Evolutionary conservation across 345 rosid species (phyloP).

Genomic region (Eucalyptus melliodora): DNA sequence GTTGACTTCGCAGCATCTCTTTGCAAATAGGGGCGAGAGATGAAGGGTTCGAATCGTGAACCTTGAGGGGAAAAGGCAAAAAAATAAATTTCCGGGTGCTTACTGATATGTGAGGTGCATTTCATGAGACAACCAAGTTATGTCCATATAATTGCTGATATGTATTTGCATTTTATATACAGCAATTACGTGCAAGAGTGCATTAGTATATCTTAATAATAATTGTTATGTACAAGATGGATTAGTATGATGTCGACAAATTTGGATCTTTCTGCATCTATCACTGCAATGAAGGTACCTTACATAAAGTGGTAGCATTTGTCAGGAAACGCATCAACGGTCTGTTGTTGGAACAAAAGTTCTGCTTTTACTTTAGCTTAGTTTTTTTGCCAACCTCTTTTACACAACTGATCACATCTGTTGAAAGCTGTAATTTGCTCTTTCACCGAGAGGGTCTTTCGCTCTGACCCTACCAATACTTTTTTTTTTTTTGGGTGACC

Average conservation of each 20-base stretch:
- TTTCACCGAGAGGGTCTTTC: neutral
- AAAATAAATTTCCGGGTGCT: rapidly evolving
- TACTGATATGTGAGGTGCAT: rapidly evolving
- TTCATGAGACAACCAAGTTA: neutral
- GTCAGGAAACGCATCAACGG: neutral
- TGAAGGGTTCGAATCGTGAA: neutral
- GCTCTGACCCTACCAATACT: neutral
- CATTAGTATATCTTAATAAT: neutral
- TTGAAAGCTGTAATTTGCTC: neutral
- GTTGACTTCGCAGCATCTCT: neutral
- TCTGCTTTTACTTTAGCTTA: neutral
- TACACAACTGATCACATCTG: neutral
- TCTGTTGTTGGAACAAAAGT: neutral
- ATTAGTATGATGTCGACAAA: neutral
- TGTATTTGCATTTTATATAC: neutral
- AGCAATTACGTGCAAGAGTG: neutral
- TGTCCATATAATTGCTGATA: rapidly evolving
- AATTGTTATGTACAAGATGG: neutral
- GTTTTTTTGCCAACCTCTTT: neutral
- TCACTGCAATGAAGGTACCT: neutral
- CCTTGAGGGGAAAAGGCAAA: neutral
- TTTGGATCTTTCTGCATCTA: neutral
- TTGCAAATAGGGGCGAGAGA: neutral
- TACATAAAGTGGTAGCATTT: neutral
- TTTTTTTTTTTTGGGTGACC: too few species aligned